Conservation (phyloP, 2,329 filamentous ascomycete genomes). For the Exophiala dermatitidis region DNA sequence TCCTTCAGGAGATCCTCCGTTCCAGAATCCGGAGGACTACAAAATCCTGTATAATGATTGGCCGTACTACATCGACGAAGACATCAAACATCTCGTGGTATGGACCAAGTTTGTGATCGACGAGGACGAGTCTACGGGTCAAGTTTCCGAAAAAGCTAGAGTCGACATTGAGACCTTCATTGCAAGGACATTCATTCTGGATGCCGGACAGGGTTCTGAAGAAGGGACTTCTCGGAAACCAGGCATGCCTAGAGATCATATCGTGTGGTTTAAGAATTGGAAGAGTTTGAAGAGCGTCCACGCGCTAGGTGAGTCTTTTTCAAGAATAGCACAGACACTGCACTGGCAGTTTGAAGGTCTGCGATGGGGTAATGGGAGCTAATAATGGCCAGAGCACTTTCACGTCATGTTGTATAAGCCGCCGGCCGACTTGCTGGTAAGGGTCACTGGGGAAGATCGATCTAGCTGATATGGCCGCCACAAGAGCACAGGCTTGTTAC, state of each 20-base stretch:
- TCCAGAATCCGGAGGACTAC: slow-evolving; percentile 41
- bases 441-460: slow-evolving; percentile 67
- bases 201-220: slow-evolving; percentile 30
- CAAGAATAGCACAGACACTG: no score
- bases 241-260: slow-evolving; percentile 39
- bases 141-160: slow-evolving; percentile 59
- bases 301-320: slow-evolving; percentile 45
- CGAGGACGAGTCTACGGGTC: slow-evolving; percentile 58
- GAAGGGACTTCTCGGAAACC: slow-evolving; percentile 23
- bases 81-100: slow-evolving; percentile 77
- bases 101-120: slow-evolving; percentile 85
- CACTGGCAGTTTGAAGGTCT: not conserved
- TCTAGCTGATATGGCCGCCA: slow-evolving; percentile 47
- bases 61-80: slow-evolving; percentile 76
- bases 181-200: slow-evolving; percentile 54
- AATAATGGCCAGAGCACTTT: slow-evolving; percentile 61
- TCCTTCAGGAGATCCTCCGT: slow-evolving; percentile 35
- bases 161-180: slow-evolving; percentile 66
- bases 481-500: not conserved
- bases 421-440: slow-evolving; percentile 58
- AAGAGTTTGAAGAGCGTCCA: slow-evolving; percentile 73
- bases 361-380: not conserved
- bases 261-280: slow-evolving; percentile 94
- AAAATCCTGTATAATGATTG: slow-evolving; percentile 85
- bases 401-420: slow-evolving; percentile 85